Conservation (phyloP, 2,329 filamentous ascomycete species). For the Trichoderma breve region DNA sequence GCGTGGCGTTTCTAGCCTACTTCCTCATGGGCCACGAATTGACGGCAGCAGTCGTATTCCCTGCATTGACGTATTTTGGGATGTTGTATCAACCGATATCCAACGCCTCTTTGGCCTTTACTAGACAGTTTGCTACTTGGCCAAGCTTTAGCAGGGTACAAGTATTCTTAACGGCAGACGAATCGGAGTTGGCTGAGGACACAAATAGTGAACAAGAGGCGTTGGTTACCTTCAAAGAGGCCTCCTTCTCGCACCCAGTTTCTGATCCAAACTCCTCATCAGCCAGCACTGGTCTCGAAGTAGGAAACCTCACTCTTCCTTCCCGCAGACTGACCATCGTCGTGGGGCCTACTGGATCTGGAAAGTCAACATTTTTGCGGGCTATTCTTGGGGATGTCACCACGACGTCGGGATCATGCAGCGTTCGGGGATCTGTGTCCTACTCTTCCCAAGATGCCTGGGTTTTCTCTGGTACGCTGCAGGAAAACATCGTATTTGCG, state of each 20-base stretch:
- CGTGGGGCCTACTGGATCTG: neutral
- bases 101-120: neutral
- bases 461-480: neutral
- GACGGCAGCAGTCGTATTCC: neutral
- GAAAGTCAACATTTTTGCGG: neutral
- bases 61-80: neutral
- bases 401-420: neutral
- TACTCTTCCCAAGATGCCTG: neutral
- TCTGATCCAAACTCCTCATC: neutral
- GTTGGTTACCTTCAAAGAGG: neutral
- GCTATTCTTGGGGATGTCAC: neutral
- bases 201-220: neutral
- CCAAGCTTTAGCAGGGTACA: neutral
- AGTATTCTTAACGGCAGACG: neutral
- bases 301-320: neutral
- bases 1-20: neutral
- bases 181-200: neutral
- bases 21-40: neutral
- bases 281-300: neutral
- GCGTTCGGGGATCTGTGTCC: neutral
- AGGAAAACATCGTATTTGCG: neutral
- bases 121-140: neutral
- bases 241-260: neutral
- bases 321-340: neutral
- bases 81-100: neutral